These are phyloP conservation scores for Aspergillus latus DNA, from an alignment of 2,329 filamentous ascomycete genomes.

Conservation along the genomic window DNA sequence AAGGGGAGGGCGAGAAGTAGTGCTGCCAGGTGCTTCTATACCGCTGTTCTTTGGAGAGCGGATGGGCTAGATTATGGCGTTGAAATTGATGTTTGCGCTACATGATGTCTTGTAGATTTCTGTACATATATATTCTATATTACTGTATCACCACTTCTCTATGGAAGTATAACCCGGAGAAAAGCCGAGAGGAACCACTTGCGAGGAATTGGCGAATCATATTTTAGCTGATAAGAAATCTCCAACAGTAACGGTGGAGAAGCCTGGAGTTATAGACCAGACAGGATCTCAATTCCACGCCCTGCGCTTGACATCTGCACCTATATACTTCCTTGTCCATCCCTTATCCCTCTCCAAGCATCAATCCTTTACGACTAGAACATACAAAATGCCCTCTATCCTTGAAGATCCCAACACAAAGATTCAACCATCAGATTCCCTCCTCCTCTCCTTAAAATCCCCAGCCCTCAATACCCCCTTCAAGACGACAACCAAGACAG, in stretches of 20 bases:
- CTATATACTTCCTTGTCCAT: neutral
- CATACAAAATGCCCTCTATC: conserved; percentile 34
- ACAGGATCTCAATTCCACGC: neutral
- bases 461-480: conserved; percentile 24
- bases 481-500: conserved; percentile 27
- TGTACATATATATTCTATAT: neutral
- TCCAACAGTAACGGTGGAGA: neutral
- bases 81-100: neutral
- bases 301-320: neutral
- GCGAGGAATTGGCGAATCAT: neutral
- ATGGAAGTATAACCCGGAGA: neutral
- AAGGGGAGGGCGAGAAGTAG: conserved; percentile 7
- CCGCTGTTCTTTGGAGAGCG: too few relatives aligned
- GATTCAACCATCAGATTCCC: conserved; percentile 27
- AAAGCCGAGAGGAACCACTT: neutral
- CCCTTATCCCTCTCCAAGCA: neutral
- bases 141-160: too few relatives aligned
- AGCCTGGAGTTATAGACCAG: neutral
- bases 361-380: neutral
- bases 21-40: neutral
- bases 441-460: neutral
- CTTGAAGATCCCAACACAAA: conserved; percentile 37
- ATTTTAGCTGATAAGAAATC: neutral
- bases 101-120: neutral
- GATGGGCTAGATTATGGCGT: too few relatives aligned